Evolutionary conservation across 805 yeast genomes (phyloP).

Genomic region (Schizosaccharomyces osmophilus): DNA sequence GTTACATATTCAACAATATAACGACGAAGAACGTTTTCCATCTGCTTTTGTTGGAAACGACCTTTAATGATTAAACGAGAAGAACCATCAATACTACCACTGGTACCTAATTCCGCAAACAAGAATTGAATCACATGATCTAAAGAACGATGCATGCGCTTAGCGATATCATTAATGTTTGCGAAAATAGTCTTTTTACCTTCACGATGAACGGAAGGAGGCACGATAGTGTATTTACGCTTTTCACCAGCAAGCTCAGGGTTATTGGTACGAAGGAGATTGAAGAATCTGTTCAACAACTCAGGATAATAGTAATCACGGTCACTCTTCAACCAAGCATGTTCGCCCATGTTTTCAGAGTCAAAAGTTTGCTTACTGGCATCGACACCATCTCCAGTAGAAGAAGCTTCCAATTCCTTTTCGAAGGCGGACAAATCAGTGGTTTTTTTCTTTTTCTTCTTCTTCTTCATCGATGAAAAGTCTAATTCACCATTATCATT

Average conservation of each 20-base stretch:
- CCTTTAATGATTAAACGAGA: conserved; percentile 93
- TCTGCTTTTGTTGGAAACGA: conserved; percentile 90
- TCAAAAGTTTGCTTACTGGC: conserved; percentile 2
- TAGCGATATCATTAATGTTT: conserved; percentile 82
- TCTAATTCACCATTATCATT: conserved; percentile 8
- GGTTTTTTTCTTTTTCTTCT: conserved; percentile 54
- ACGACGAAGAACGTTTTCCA: conserved; percentile 87
- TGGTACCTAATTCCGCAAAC: conserved; percentile 97
- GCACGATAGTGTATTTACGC: conserved; percentile 84
- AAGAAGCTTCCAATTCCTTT: conserved; percentile 71
- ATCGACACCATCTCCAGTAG: conserved; percentile 29
- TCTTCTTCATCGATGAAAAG: conserved; percentile 30
- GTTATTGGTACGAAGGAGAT: conserved; percentile 67
- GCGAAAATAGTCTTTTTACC: conserved; percentile 95
- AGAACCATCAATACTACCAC: conserved; percentile 96
- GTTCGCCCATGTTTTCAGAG: conserved; percentile 5
- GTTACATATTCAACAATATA: conserved; percentile 91
- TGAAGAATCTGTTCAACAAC: conserved; percentile 64
- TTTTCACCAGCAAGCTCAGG: conserved; percentile 94
- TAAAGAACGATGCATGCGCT: conserved; percentile 83
- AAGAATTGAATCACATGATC: conserved; percentile 91
- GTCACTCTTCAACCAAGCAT: conserved; percentile 14
- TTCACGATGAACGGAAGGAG: conserved; percentile 90
- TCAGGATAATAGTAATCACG: conserved; percentile 51
- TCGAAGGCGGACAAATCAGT: conserved; percentile 61